Base-by-base conservation (phyloP, 257 asterid species). In the Salvia rosmarinus region DNA sequence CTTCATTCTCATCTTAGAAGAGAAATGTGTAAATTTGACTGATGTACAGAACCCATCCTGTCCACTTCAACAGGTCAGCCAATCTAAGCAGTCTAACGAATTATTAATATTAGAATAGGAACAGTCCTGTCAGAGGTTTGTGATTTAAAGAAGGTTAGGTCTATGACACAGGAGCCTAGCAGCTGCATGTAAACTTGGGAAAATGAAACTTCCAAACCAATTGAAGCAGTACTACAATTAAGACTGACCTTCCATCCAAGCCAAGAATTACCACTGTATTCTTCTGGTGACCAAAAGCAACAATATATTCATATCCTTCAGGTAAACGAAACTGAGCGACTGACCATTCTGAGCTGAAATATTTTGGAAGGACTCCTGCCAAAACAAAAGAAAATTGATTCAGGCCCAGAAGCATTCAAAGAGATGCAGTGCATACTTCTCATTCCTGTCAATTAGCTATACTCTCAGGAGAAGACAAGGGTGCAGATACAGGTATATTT, bases 331-430 rank as follows among this genome's bases (percentile, higher is more conserved):
- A 93, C 82, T 90, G 96, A 20, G 98, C 97, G 40, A 93, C 94
- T 47, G 98, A 90, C 97, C 98, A 89, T 72, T 93, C 95, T 25
- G 98, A 93, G 80, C 95, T 93, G 94, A 93, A 93, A 81, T 93
- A 93, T 83, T 85, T 90, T 0, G 94, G 98, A 35, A 92, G 88
- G 73, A 88, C 95, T 59, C 97, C 98, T 92, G 85, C 72, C 75
- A 49, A 57, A 58, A 46, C 4, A 74, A 32, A 64, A 52, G 47
- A 43, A 11, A 61, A 12, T 16, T 28, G n/a, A 39, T 40, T 74
- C 55, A 76, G 64, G 2, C 28, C 61, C 28, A 64, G 12, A 60
- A 39, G 46, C 28, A 21, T 16, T 9, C 3, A 44, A 32, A 64
- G 74, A 34, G 59, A 70, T 50, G 28, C 56, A 52, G 49, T 14